Evolutionary conservation across 1,284 basidiomycete genomes (phyloP).

Genomic region (Trichosporon ovoides): DNA sequence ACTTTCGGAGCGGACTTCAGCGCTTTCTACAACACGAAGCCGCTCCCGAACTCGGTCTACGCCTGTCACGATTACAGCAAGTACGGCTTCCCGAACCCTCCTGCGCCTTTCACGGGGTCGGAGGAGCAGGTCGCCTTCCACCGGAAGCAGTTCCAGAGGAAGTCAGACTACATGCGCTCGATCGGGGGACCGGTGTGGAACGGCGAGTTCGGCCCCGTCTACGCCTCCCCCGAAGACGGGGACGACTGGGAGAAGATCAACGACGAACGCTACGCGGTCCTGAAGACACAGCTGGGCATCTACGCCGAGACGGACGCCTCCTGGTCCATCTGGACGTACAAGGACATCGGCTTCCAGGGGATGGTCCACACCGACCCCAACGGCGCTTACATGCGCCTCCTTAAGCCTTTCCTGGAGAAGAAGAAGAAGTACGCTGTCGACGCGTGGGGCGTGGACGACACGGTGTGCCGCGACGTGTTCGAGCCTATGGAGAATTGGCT

Average conservation of each 20-base stretch:
- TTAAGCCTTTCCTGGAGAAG: constrained; percentile 54
- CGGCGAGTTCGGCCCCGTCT: constrained; percentile 57
- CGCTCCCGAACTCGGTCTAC: constrained; percentile 47
- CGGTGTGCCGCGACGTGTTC: constrained; percentile 55
- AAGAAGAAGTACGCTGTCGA: constrained; percentile 57
- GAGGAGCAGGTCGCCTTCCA: constrained; percentile 56
- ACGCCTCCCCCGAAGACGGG: constrained; percentile 29
- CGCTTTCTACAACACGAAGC: constrained; percentile 58
- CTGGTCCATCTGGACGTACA: constrained; percentile 82
- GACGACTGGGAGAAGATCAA: constrained; percentile 59
- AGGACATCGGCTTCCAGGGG: constrained; percentile 73
- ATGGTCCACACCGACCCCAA: constrained; percentile 64
- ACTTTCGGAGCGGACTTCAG: constrained; percentile 71
- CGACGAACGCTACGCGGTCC: constrained; percentile 59
- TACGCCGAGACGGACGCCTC: constrained; percentile 57
- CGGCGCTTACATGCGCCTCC: constrained; percentile 64
- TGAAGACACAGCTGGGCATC: constrained; percentile 66
- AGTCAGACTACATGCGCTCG: constrained; percentile 44
- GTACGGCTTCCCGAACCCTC: constrained; percentile 62
- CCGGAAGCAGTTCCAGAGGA: constrained; percentile 55
- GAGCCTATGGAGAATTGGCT: constrained; percentile 58
- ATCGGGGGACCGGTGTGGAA: constrained; percentile 23
- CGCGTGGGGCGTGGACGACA: constrained; percentile 56
- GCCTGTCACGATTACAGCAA: constrained; percentile 67
- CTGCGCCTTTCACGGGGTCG: constrained; percentile 50